Base-by-base conservation (phyloP, 2,329 filamentous ascomycete genomes). In the Fusarium incarnatum region DNA sequence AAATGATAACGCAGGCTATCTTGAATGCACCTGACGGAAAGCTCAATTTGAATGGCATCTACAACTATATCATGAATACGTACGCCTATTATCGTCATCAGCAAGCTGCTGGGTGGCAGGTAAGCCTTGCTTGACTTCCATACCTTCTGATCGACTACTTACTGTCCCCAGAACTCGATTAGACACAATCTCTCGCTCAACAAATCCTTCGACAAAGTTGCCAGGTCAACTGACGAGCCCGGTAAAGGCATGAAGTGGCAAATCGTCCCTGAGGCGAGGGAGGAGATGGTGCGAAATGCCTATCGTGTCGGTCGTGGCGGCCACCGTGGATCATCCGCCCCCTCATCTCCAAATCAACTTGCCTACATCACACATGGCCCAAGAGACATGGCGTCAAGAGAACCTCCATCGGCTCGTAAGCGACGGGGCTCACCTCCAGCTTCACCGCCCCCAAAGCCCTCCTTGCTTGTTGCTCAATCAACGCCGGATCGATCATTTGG, bases 201-300 rank as follows among this genome's bases (percentile, higher is more conserved):
- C 80, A 97, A 98, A 78, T 90, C 92, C 0, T 99, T 99, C 76
- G 91, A 94, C 74, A 99, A 99, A 80, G 92, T 97, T 11, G 92
- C 96, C 5, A 91, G 96, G 48, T 91, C 93, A 18, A 97, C 94
- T 0, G 94, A 98, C 73, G 96, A 99, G 78, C 96, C 96, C 23
- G 96, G 96, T 15, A 99, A 99, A 79, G 96, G 96, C 28, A 98
- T 98, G 94, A 98, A 98, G 79, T 99, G 96, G 96, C 93, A 95
- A 80, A 94, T 99, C 76, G 90, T 93, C 6, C 87, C 92, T 2
- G 93, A 97, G 68, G 88, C 91, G 70, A 90, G 92, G 50, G 93
- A 98, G 20, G 95, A 97, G 56, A 97, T 98, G 84, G 87, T 94
- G 64, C 92, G 92, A 78, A 93, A 92, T 73, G 87, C 87, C 3